These are phyloP conservation scores for Cicer judaicum DNA, from an alignment of 306 rosid genomes.

Conservation along the genomic window DNA sequence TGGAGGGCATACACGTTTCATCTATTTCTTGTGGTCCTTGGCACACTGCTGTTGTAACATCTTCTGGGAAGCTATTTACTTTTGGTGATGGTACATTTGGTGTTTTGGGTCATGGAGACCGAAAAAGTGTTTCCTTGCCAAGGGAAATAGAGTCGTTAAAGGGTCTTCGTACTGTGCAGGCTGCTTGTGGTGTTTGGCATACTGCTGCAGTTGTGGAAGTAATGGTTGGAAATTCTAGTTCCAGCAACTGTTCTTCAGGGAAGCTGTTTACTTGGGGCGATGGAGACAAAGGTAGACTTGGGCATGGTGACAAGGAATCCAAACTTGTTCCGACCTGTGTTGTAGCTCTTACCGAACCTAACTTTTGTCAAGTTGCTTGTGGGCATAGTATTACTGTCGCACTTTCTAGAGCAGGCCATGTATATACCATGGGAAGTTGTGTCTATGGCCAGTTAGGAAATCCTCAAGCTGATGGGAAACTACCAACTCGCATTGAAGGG, in stretches of 20 bases:
- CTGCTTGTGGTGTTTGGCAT: conserved; percentile 99
- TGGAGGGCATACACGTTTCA: conserved; percentile 93
- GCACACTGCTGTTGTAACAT: conserved; percentile 97
- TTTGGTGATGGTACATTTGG: conserved; percentile 58
- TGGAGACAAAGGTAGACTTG: conserved; percentile 97
- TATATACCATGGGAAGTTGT: conserved; percentile 95
- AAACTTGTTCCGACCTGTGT: conserved; percentile 98
- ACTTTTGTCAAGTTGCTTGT: conserved; percentile 88
- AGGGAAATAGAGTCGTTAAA: conserved; percentile 95
- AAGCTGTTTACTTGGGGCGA: conserved; percentile 99
- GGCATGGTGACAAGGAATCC: conserved; percentile 96
- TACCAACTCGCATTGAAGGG: conserved; percentile 82
- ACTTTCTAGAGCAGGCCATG: conserved; percentile 84
- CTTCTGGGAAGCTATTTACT: conserved; percentile 88
- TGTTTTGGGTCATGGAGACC: conserved; percentile 92
- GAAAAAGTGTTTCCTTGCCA: conserved; percentile 75
- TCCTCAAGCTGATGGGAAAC: conserved; percentile 90
- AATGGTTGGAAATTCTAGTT: conserved; percentile 91
- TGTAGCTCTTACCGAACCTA: conserved; percentile 80
- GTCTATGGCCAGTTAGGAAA: conserved; percentile 94
- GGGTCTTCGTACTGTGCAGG: conserved; percentile 95
- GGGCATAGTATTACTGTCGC: conserved; percentile 95
- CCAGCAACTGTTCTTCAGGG: conserved; percentile 93
- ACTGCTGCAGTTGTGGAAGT: conserved; percentile 99
- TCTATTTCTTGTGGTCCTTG: conserved; percentile 96